Conservation (phyloP, 2,329 filamentous ascomycete genomes). For the Xylaria sp. region DNA sequence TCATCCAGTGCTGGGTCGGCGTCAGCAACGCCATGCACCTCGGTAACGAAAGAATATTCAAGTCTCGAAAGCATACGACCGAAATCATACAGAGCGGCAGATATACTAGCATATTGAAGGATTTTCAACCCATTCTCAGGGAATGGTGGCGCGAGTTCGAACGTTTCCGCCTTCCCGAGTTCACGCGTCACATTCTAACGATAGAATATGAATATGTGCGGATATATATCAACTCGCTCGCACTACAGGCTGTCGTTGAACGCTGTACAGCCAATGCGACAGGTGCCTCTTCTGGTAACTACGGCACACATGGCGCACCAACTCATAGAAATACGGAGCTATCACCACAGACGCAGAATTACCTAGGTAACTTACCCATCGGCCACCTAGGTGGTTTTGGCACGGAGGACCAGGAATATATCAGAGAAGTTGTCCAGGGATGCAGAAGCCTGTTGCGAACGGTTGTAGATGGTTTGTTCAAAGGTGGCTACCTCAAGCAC, state of each 20-base stretch:
- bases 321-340: slow-evolving; percentile 51
- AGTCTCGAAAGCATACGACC: slow-evolving; percentile 84
- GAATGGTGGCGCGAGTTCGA: slow-evolving; percentile 86
- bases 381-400: slow-evolving; percentile 69
- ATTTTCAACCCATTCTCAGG: slow-evolving; percentile 78
- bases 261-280: slow-evolving; percentile 80
- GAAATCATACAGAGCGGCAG: slow-evolving; percentile 85
- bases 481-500: slow-evolving; percentile 78
- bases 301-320: slow-evolving; percentile 45
- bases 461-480: slow-evolving; percentile 77
- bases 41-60: slow-evolving; percentile 87
- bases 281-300: slow-evolving; percentile 44
- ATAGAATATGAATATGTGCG: slow-evolving; percentile 97
- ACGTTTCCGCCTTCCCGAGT: slow-evolving; percentile 70
- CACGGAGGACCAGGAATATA: slow-evolving; percentile 72
- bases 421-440: slow-evolving; percentile 77
- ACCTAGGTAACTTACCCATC: slow-evolving; percentile 67
- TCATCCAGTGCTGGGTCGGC: slow-evolving; percentile 89
- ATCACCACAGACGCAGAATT: slow-evolving; percentile 69
- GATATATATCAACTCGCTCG: slow-evolving; percentile 93
- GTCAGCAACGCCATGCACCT: slow-evolving; percentile 92
- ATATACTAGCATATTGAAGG: slow-evolving; percentile 80
- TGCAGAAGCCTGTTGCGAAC: slow-evolving; percentile 77
- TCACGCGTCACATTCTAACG: slow-evolving; percentile 76
- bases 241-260: slow-evolving; percentile 92